Base-by-base conservation (phyloP, 257 asterid species). In the Fraxinus quadrangulata region DNA sequence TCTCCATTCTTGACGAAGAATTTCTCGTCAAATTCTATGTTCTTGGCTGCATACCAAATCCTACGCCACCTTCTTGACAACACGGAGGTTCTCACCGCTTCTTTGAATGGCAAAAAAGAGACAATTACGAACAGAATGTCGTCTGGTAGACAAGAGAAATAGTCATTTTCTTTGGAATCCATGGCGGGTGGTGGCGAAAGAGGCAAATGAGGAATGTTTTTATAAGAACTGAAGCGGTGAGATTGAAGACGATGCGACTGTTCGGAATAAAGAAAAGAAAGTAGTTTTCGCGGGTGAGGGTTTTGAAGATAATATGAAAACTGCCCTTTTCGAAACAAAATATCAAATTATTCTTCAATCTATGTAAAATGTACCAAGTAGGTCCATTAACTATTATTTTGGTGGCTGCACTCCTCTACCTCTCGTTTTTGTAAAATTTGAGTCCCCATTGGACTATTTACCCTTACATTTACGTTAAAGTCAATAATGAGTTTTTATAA, bases 1-100 rank as follows among this genome's bases (percentile, higher is more conserved):
- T 24, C 21, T 66, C 2, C 16, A 2, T 13, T 19, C 16, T 4
- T 21, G 21, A 49, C 76, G 34, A 83, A 83, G 68, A 78, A 28
- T 3, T 10, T 40, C 59, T 81, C 84, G n/a, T 80, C 70, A 28
- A 85, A 84, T 45, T 78, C 85, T 30, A 85, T 34, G 39, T 75
- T 78, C 63, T 11, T 26, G 31, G 77, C 61, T 13, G 75, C 51
- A 6, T 10, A 75, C 67, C 85, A 77, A 2, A 75, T 28, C n/a
- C 10, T 1, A 45, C 67, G 79, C 79, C 79, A 80, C 26, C 79
- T 54, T 37, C 3, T 54, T 0, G 83, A 36, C 23, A 80, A 59
- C 6, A 75, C 51, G 2, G 76, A 80, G 5, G 83, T 80, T 80
- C 72, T 68, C 5, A 70, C 72, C 11, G 83, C 76, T 3, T 74